Evolutionary conservation across 1,139 yeast species (phyloP), one percentile per base, ranked within the genome.

Genomic region (Geotrichum australiense): DNA sequence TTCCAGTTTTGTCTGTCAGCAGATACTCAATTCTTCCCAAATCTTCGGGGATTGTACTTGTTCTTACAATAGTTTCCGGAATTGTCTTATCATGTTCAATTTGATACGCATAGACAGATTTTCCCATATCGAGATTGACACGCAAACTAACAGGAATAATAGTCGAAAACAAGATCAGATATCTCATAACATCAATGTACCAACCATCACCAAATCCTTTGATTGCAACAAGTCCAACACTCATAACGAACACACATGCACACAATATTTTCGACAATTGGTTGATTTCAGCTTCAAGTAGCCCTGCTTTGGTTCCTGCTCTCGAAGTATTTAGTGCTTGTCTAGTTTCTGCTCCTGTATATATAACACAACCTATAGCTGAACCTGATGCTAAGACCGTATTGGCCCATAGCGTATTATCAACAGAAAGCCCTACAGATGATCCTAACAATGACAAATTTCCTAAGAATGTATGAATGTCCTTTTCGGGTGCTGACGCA

Each of bases 11-110:
- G 61, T 93, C 99, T 50, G 91, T 81, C 35, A 93, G 69, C 45
- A 93, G 66, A 60, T 91, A 93, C 61, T 93, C 98, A 42, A 93
- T 83, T 54, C 99, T 72, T 14, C 99, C 99, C 51, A 93, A 68
- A 63, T 93, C 99, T 63, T 93, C 99, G 1, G 98, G 98, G 36
- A 93, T 93, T 0, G 98, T 93, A 41, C 96, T 86, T 0, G 98
- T 91, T 57, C 99, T 76, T 3, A 93, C 99, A 47, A 93, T 77
- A 0, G 98, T 89, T 8, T 79, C 86, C 2, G 85, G 80, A 16
- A 93, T 91, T 5, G 78, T 73, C 19, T 60, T 53, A 61, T 93
- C 99, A 47, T 82, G 87, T 58, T 91, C 95, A 49, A 93, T 93
- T 58, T 93, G 96, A 45, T 86, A 80, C 1, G 97, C 96, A 60